A percentile compares a stretch with the other conserved stretches of the same genome.
Evolutionary conservation across 495 filamentous ascomycete species (phyloP).

Genomic region (Annulohypoxylon moriforme): DNA sequence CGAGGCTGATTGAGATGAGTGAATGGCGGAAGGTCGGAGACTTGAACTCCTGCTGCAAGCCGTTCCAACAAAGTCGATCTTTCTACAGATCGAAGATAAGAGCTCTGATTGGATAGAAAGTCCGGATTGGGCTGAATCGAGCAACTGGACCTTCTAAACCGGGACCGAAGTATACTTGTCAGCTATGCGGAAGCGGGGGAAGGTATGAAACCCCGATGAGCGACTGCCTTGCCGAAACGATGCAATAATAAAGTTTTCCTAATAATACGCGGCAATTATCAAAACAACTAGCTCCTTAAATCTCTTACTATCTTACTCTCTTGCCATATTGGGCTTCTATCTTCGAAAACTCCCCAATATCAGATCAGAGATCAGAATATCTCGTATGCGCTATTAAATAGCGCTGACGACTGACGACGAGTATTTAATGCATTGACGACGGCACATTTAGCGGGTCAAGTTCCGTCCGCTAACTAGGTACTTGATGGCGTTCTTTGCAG

Average conservation of each 20-base stretch:
- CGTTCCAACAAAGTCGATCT: background rate
- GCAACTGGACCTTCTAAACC: conserved; percentile 14
- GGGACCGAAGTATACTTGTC: conserved; percentile 17
- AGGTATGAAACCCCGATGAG: background rate
- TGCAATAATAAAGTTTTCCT: too few species aligned
- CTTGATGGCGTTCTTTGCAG: background rate
- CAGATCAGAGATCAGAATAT: conserved; percentile 7
- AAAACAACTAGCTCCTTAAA: background rate
- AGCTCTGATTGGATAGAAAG: conserved; percentile 19
- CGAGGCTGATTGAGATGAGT: conserved; percentile 1
- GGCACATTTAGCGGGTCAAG: background rate
- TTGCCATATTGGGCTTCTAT: conserved; percentile 1
- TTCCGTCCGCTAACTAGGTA: background rate
- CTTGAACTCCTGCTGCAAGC: background rate
- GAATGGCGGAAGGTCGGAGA: conserved; percentile 14
- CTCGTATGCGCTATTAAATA: conserved; percentile 4
- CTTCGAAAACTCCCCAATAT: background rate
- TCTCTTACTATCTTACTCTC: background rate
- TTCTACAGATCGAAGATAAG: background rate
- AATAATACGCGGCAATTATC: background rate
- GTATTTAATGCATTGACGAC: background rate
- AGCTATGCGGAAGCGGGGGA: conserved; percentile 3
- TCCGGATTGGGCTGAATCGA: conserved; percentile 30
- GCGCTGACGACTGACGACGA: background rate
- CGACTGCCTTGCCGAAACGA: background rate